These are phyloP conservation scores for Crassisporium funariophilum DNA, from an alignment of 768 basidiomycete genomes.

Conservation along the genomic window DNA sequence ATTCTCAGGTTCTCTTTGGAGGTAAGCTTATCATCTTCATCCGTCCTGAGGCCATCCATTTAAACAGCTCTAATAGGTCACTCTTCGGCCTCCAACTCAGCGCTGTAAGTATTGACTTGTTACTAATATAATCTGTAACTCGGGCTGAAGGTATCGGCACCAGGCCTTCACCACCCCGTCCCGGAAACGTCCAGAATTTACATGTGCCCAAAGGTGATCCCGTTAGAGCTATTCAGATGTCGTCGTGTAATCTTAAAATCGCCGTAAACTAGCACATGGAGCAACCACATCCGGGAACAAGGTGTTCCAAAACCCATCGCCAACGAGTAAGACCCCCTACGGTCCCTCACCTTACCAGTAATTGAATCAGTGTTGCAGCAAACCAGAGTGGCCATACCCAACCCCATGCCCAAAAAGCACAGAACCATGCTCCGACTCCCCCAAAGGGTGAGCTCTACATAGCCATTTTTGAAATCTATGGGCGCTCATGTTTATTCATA, in stretches of 20 bases:
- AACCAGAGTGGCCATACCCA: conserved; percentile 13
- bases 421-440: conserved; percentile 14
- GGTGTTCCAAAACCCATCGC: conserved; percentile 14
- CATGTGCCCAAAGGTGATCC: conserved; percentile 8
- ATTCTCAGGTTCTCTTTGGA: conserved; percentile 14
- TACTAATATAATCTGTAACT: conserved; percentile 11
- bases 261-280: conserved; percentile 14
- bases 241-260: conserved; percentile 11
- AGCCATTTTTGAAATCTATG: conserved; percentile 11
- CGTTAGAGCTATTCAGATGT: conserved; percentile 12
- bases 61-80: conserved; percentile 13
- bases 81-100: conserved; percentile 13
- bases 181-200: conserved; percentile 10
- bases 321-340: conserved; percentile 13
- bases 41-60: conserved; percentile 13
- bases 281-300: conserved; percentile 14
- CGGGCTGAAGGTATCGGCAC: conserved; percentile 11
- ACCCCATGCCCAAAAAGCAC: conserved; percentile 13
- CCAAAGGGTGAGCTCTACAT: conserved; percentile 14
- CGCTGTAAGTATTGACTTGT: conserved; percentile 11
- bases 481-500: conserved; percentile 10
- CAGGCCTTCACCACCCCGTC: conserved; percentile 13
- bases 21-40: conserved; percentile 11
- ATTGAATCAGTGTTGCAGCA: conserved; percentile 15
- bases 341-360: conserved; percentile 10